Evolutionary conservation across 2,329 filamentous ascomycete genomes (phyloP), one percentile per base, ranked within the genome.

Genomic region (Cladophialophora chaetospira): DNA sequence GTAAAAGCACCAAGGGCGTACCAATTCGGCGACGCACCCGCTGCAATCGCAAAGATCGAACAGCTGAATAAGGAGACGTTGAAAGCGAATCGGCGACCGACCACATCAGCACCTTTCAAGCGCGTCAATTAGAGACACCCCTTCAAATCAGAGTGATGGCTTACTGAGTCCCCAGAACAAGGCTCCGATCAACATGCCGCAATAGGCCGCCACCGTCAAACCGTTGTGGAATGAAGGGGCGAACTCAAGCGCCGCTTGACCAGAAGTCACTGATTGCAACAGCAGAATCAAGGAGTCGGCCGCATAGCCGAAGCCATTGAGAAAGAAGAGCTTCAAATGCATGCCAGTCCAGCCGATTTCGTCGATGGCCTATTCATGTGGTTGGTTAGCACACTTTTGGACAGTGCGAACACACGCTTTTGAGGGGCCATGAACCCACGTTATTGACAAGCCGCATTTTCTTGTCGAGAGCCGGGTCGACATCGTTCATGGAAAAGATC

Each of bases 71-170:
- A 75, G 2, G 83, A 84, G 19, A 82, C 72, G 65, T 89, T 89
- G 73, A 89, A 90, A 4, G 87, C 86, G 62, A 82, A 83, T 60
- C 82, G 81, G 40, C 87, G 78, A 4, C 86, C 87, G 58, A 89
- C 84, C 29, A 89, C 78, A 65, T 89, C 87, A 19, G 85, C 11
- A 84, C 66, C 65, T 79, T 44, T 19, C 5, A 28, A 43, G 17
- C 17, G 11, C 11, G 23, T 44, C 23, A 44, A 51, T 38, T 19
- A 15, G 17, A 5, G 15, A 5, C 8, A 11, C 5, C 11, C 23
- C 19, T 13, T 21, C 17, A 6, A 13, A 17, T 19, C 9, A 5
- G 23, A 9, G 9, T 19, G 19, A 11, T 3, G 10, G 45, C 58
- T 45, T 85, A 5, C 78, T 78, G 25, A 88, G 71, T 1, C 86